Conservation (phyloP, 805 yeast genomes). For the Myxozyma neotropica region DNA sequence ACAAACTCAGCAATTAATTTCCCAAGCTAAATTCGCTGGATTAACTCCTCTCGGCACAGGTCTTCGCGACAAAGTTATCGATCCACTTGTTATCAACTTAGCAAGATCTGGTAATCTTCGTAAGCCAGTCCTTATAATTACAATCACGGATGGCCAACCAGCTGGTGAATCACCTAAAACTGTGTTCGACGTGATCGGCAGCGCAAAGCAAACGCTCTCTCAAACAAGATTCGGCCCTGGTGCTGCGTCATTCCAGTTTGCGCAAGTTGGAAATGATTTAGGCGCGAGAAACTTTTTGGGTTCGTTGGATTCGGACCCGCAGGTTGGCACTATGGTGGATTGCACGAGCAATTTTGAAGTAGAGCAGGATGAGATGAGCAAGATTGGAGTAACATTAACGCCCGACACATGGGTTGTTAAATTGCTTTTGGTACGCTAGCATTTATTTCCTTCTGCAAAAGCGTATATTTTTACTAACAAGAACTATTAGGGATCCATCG, state of each 20-base stretch:
- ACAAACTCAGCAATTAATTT: conserved; percentile 33
- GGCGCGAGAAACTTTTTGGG: conserved; percentile 39
- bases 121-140: conserved; percentile 40
- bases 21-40: conserved; percentile 37
- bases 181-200: conserved; percentile 35
- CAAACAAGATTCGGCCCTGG: conserved; percentile 39
- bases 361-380: conserved; percentile 42
- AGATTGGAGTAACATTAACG: conserved; percentile 38
- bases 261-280: conserved; percentile 42
- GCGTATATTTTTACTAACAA: background rate
- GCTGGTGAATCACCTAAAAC: conserved; percentile 39
- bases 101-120: conserved; percentile 33
- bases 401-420: conserved; percentile 41
- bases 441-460: background rate
- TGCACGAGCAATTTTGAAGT: conserved; percentile 40
- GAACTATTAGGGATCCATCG: conserved; percentile 29
- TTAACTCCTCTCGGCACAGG: conserved; percentile 40
- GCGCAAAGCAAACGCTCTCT: conserved; percentile 34
- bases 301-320: conserved; percentile 38
- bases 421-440: conserved; percentile 34
- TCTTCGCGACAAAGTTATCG: conserved; percentile 37
- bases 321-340: conserved; percentile 39
- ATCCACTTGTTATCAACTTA: conserved; percentile 38
- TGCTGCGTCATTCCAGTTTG: conserved; percentile 41
- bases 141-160: conserved; percentile 43